Base-by-base conservation (phyloP, 495 filamentous ascomycete species). In the Oleoguttula mirabilis region DNA sequence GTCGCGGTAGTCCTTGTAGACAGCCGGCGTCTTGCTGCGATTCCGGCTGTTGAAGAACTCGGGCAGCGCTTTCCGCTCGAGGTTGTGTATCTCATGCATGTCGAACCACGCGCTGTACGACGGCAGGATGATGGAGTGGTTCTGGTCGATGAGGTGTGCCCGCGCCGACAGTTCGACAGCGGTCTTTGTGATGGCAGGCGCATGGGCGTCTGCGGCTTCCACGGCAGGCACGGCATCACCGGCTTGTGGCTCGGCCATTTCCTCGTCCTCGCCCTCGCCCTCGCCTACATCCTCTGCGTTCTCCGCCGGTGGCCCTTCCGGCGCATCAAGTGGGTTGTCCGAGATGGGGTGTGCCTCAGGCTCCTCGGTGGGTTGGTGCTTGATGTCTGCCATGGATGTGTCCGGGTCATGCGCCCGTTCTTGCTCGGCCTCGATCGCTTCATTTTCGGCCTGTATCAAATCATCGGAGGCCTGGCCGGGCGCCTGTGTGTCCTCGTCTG, bases 11-110 rank as follows among this genome's bases (percentile, higher is more conserved):
- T 98, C 90, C 63, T 95, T 95, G 63, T 96, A 98, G 12, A 94
- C 83, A n/a, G 85, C 79, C 3, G 83, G 78, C 0, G 90, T 98
- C 67, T 98, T 98, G 73, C 88, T 95, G 55, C 90, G 82, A 61
- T 98, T 98, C 30, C 92, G 75, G 61, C 76, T 85, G 65, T 96
- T 95, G 72, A 98, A 98, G 62, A 94, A 98, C 62, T 98, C 90
- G 1, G 88, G 86, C 39, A 98, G 65, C 6, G 84, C 83, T 58
- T 92, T 95, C 54, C 79, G 77, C 69, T 98, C 90, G 51, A 93
- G 81, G 30, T 71, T 70, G 59, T 94, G 79, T 51, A 96, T 78
- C 19, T 72, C 70, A 60, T 88, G 83, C 88, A 95, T 94, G 61
- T 98, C 92, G 58, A 98, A 98, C 90, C 90, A 98, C 20, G 80